Evolutionary conservation across 2,329 filamentous ascomycete genomes (phyloP).

Genomic region (Cylindrodendrum hubeiense): DNA sequence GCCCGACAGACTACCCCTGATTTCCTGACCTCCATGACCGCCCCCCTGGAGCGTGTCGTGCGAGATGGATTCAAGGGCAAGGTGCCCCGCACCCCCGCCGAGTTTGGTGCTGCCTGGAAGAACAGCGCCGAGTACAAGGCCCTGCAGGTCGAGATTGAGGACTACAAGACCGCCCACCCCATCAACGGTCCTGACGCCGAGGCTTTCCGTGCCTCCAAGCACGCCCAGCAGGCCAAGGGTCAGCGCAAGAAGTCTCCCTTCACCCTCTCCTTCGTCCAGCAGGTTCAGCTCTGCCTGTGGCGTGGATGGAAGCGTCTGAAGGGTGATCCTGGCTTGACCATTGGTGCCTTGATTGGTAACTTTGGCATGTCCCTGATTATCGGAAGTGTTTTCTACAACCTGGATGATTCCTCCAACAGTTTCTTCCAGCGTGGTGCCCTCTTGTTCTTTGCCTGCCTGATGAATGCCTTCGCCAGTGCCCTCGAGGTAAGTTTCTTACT

Average conservation of each 20-base stretch:
- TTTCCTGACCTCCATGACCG: conserved; percentile 79
- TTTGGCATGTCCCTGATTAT: conserved; percentile 82
- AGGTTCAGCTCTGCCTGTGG: conserved; percentile 83
- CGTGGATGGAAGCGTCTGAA: conserved; percentile 83
- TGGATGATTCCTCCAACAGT: conserved; percentile 72
- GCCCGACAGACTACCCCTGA: conserved; percentile 77
- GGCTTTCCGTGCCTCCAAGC: conserved; percentile 67
- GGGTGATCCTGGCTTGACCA: conserved; percentile 81
- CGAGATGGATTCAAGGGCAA: conserved; percentile 67
- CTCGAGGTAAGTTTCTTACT: conserved; percentile 69
- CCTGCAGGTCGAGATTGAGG: conserved; percentile 67
- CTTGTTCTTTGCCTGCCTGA: conserved; percentile 88
- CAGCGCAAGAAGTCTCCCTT: conserved; percentile 81
- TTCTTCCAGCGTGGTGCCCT: conserved; percentile 86
- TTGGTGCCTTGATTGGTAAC: conserved; percentile 79
- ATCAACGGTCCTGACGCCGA: conserved; percentile 68
- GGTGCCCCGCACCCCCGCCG: conserved; percentile 70
- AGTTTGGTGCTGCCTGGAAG: conserved; percentile 71
- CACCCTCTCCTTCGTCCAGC: conserved; percentile 82
- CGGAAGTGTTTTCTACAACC: conserved; percentile 83
- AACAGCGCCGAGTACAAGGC: conserved; percentile 63
- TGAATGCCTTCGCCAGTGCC: conserved; percentile 86
- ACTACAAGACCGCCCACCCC: conserved; percentile 66
- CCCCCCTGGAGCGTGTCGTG: conserved; percentile 66
- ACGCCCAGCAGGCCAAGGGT: conserved; percentile 66